Evolutionary conservation across 129 eudicot species (phyloP).

Genomic region (Calendula officinalis): DNA sequence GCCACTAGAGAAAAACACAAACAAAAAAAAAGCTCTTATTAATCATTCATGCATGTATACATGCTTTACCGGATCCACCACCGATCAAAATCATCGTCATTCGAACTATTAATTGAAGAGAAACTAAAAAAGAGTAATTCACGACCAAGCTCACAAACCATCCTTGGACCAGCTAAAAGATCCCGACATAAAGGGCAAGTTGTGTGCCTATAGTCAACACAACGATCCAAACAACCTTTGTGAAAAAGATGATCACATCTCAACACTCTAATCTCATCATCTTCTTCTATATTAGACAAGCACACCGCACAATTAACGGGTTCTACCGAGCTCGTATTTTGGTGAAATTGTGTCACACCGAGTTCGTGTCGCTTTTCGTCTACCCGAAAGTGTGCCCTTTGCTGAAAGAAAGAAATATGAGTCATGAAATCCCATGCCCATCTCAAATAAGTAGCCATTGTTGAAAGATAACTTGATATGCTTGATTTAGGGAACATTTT

Average conservation of each 20-base stretch:
- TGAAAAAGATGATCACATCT: slow-evolving; percentile 35
- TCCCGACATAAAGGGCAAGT: slow-evolving; percentile 39
- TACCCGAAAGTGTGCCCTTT: slow-evolving; percentile 5
- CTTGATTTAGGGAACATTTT: slow-evolving; percentile 9
- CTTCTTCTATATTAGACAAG: slow-evolving; percentile 30
- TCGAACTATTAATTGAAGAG: background rate
- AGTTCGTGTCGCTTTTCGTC: background rate
- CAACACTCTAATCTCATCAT: slow-evolving; percentile 25
- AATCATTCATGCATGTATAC: background rate
- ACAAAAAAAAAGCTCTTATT: too few species aligned
- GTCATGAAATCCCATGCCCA: slow-evolving; percentile 30
- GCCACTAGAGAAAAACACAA: too few species aligned
- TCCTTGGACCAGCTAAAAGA: slow-evolving; percentile 18
- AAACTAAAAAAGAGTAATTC: slow-evolving; percentile 10
- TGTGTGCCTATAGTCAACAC: slow-evolving; percentile 20
- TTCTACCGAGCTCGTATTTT: background rate
- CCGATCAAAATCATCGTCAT: slow-evolving; percentile 14
- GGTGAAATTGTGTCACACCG: background rate
- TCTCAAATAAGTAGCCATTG: slow-evolving; percentile 1
- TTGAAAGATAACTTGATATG: slow-evolving; percentile 1
- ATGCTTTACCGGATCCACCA: slow-evolving; percentile 20
- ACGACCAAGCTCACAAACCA: slow-evolving; percentile 25
- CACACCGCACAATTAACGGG: slow-evolving; percentile 31
- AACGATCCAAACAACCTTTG: slow-evolving; percentile 37
- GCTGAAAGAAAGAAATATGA: slow-evolving; percentile 19